These are phyloP conservation scores for Coemansia guatemalensis DNA, from an alignment of 192 early-diverging fungal genomes.

Conservation along the genomic window DNA sequence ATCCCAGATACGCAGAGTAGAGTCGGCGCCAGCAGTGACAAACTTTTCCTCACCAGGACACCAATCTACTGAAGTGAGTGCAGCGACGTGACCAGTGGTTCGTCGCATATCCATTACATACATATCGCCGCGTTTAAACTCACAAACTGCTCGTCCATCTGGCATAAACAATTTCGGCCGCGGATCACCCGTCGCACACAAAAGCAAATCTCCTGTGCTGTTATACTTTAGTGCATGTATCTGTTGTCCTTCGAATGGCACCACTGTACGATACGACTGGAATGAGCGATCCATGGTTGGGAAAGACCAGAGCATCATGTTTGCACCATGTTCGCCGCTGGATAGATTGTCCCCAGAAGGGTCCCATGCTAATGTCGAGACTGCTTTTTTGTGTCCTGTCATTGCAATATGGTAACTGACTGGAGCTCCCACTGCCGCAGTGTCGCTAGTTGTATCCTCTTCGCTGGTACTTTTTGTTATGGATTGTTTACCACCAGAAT, in stretches of 20 bases:
- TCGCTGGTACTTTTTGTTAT: no score
- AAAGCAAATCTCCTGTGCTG: slow-evolving; percentile 68
- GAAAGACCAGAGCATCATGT: slow-evolving; percentile 93
- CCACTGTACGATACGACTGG: slow-evolving; percentile 75
- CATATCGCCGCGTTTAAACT: slow-evolving; percentile 88
- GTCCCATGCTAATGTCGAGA: slow-evolving; percentile 78
- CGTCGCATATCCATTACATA: slow-evolving; percentile 87
- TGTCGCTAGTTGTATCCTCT: not conserved
- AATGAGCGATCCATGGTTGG: slow-evolving; percentile 77
- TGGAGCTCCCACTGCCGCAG: slow-evolving; percentile 6
- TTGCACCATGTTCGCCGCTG: slow-evolving; percentile 79
- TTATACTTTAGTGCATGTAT: slow-evolving; percentile 82
- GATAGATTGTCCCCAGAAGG: slow-evolving; percentile 75
- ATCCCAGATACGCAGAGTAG: slow-evolving; percentile 80
- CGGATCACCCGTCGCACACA: slow-evolving; percentile 75
- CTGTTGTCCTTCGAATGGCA: slow-evolving; percentile 78
- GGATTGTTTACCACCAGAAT: no score
- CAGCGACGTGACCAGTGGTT: slow-evolving; percentile 82
- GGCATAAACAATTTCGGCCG: slow-evolving; percentile 76
- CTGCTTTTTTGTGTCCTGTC: slow-evolving; percentile 25
- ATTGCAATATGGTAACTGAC: slow-evolving; percentile 9
- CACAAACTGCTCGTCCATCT: slow-evolving; percentile 70
- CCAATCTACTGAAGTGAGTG: slow-evolving; percentile 79
- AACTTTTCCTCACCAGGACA: slow-evolving; percentile 71
- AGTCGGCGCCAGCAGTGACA: slow-evolving; percentile 77